A percentile compares a stretch with the other conserved stretches of the same genome.
Conservation (phyloP, 2,329 filamentous ascomycete species). For the Fonsecaea pedrosoi region DNA sequence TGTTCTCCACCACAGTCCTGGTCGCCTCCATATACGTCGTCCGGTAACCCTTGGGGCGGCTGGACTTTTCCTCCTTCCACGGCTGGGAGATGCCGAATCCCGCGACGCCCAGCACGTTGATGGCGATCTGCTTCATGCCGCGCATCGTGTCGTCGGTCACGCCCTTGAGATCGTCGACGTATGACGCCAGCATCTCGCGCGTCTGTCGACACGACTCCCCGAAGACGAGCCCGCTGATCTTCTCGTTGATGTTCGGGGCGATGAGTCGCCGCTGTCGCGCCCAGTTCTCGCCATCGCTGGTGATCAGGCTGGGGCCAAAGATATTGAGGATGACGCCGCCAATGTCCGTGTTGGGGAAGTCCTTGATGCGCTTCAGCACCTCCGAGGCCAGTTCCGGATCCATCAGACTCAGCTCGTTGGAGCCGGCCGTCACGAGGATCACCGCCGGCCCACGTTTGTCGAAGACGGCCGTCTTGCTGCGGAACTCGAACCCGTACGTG, state of each 20-base stretch:
- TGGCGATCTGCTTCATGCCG: slow-evolving; percentile 46
- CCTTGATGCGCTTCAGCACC: slow-evolving; percentile 46
- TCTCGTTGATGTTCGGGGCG: slow-evolving; percentile 48
- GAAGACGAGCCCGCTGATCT: slow-evolving; percentile 48
- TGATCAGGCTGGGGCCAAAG: slow-evolving; percentile 45
- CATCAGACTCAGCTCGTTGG: slow-evolving; percentile 39
- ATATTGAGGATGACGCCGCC: slow-evolving; percentile 44
- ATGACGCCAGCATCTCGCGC: slow-evolving; percentile 42
- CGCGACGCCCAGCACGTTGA: slow-evolving; percentile 49
- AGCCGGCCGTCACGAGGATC: slow-evolving; percentile 44
- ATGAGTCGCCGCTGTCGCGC: slow-evolving; percentile 48
- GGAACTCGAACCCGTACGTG: slow-evolving; percentile 47
- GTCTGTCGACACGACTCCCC: slow-evolving; percentile 45
- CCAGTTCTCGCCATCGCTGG: slow-evolving; percentile 45
- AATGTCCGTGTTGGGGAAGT: slow-evolving; percentile 45
- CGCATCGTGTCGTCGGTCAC: slow-evolving; percentile 40
- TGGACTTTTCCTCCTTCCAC: slow-evolving; percentile 41
- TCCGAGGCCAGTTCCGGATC: slow-evolving; percentile 44
- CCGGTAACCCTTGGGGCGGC: slow-evolving; percentile 28
- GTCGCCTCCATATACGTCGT: slow-evolving; percentile 46
- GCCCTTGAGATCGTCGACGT: slow-evolving; percentile 40
- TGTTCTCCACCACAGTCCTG: slow-evolving; percentile 42
- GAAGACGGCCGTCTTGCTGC: slow-evolving; percentile 40
- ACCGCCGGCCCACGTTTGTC: slow-evolving; percentile 44
- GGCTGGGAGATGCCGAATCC: slow-evolving; percentile 45